Evolutionary conservation across 2,329 filamentous ascomycete species (phyloP), one percentile per base, ranked within the genome.

Genomic region (Colletotrichum magnum): DNA sequence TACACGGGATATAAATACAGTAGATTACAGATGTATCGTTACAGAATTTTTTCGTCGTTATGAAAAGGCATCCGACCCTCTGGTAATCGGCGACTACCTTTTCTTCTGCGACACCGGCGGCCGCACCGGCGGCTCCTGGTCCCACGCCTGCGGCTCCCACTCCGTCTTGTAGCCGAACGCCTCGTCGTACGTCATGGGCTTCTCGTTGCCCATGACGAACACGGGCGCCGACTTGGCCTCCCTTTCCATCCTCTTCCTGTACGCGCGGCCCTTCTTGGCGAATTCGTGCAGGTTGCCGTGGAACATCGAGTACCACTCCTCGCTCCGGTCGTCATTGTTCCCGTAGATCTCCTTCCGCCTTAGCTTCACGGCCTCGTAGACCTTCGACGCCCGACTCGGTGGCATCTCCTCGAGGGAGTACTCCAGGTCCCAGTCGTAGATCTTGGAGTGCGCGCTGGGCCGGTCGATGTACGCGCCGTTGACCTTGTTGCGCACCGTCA

Each of bases 401-500:
- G 79, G 60, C 2, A 94, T 82, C 72, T 95, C 92, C 53, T 87
- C 86, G 56, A 98, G 81, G 43, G 90, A 86, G 79, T 97, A 98
- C 74, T 96, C 89, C n/a, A 98, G 83, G 0, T 82, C 78, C 95
- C 95, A 98, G 72, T 89, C 67, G 77, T 78, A 6, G 10, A 21
- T 15, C 74, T 39, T 0, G 59, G 78, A 53, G 91, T 77, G 15
- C 0, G 84, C 73, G 1, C 80, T 72, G 0, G 94, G 93, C 3
- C 94, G 90, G 0, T 82, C 76, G 1, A 94, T 88, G 62, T 87
- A 86, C 13, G 82, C 62, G 18, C 88, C 90, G 75, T 96, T 92
- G 62, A 97, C 87, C 72, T 87, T 88, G 82, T 93, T 96, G 72
- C 89, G 89, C 58, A 94, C 83, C 0, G 89, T 91, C 64, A 98